Conservation (phyloP, 768 basidiomycete species). For the Lepiota subincarnata region DNA sequence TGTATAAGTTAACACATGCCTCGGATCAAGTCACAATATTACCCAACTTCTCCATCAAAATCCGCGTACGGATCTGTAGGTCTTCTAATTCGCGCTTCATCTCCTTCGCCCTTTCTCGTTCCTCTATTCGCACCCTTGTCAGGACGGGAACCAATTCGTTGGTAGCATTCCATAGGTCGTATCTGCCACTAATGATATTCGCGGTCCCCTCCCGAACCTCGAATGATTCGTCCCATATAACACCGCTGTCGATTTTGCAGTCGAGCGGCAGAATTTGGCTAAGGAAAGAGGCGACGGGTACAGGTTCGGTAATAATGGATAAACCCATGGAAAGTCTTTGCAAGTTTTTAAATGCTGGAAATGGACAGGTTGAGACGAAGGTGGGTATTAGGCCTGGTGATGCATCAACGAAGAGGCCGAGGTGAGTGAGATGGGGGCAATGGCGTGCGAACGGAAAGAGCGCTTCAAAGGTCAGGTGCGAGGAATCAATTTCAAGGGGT, state of each 20-base stretch:
- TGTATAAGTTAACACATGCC: neutral
- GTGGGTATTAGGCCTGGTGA: neutral
- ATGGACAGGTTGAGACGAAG: neutral
- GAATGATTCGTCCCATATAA: conserved; percentile 9
- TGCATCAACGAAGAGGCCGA: conserved; percentile 32
- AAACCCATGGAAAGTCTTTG: conserved; percentile 11
- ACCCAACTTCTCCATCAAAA: conserved; percentile 6
- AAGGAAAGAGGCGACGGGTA: conserved; percentile 1
- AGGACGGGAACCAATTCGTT: neutral
- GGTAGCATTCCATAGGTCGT: neutral
- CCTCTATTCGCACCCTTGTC: conserved; percentile 4
- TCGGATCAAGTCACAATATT: neutral
- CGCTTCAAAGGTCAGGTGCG: conserved; percentile 26
- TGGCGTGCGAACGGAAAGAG: conserved; percentile 31
- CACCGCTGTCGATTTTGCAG: conserved; percentile 1
- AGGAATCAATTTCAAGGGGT: conserved; percentile 23
- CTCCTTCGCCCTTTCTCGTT: conserved; percentile 4
- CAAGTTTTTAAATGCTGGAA: conserved; percentile 8
- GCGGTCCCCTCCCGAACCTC: neutral
- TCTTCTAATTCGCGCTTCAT: conserved; percentile 3
- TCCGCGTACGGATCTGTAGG: neutral
- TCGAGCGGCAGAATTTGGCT: conserved; percentile 2
- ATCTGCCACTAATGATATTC: neutral
- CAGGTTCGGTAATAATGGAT: neutral
- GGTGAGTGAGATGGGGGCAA: conserved; percentile 26